A percentile compares a stretch with the other conserved stretches of the same genome.
These are phyloP conservation scores for Neurospora intermedia DNA, from an alignment of 495 filamentous ascomycete species.

Conservation along the genomic window DNA sequence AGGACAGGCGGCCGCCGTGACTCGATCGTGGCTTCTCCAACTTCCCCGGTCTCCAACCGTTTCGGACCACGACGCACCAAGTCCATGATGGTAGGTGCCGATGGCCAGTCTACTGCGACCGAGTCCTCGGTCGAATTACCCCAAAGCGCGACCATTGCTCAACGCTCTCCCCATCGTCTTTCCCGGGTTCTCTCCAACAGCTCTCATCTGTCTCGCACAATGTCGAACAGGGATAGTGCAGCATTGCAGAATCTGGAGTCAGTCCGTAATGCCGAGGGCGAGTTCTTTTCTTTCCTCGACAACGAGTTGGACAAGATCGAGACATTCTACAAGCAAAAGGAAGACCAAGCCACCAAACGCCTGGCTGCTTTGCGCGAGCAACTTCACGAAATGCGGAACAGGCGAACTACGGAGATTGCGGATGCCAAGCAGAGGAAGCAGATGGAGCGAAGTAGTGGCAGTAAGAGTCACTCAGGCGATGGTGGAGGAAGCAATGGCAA, in stretches of 20 bases:
- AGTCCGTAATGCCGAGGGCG: slow-evolving; percentile 48
- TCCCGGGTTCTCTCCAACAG: slow-evolving; percentile 19
- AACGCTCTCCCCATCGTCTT: slow-evolving; percentile 15
- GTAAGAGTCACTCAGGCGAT: slow-evolving; percentile 7
- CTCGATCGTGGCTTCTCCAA: background rate
- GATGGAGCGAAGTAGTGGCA: slow-evolving; percentile 3
- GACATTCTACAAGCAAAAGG: slow-evolving; percentile 70
- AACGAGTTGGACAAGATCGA: slow-evolving; percentile 76
- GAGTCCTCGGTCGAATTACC: slow-evolving; percentile 7
- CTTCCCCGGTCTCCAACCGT: slow-evolving; percentile 7
- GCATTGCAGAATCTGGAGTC: slow-evolving; percentile 33
- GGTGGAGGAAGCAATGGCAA: slow-evolving; percentile 5
- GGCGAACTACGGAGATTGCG: slow-evolving; percentile 60
- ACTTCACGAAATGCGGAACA: slow-evolving; percentile 77
- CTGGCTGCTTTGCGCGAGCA: slow-evolving; percentile 64
- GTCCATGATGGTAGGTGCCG: slow-evolving; percentile 11
- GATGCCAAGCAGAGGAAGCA: slow-evolving; percentile 26
- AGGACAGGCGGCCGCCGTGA: slow-evolving; percentile 14
- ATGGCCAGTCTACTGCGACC: slow-evolving; percentile 2
- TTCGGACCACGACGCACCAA: slow-evolving; percentile 13
- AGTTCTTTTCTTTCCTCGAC: slow-evolving; percentile 74
- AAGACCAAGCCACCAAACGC: slow-evolving; percentile 63
- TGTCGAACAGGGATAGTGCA: slow-evolving; percentile 13
- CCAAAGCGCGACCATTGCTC: background rate
- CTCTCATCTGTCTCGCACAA: slow-evolving; percentile 9